Evolutionary conservation across 164 flowering plant genomes (phyloP).

Genomic region (Nymphaea thermarum): DNA sequence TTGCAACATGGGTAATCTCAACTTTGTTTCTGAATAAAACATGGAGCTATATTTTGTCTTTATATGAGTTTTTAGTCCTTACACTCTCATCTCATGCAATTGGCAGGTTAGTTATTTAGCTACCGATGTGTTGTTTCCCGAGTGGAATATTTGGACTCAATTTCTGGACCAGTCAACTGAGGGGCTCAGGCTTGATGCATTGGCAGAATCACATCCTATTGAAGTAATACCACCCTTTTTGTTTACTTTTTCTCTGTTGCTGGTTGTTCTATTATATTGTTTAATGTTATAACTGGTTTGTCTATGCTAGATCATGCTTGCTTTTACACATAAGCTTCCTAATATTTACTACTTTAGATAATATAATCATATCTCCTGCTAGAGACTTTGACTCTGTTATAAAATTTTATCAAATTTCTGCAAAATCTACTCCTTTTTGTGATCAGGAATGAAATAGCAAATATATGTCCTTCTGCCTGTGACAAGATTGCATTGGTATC

Average conservation of each 20-base stretch:
- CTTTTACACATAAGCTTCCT: too few species aligned
- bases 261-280: not conserved
- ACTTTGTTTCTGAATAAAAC: not conserved
- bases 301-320: too few species aligned
- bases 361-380: too few species aligned
- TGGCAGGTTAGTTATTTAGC: constrained; percentile 88
- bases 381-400: too few species aligned
- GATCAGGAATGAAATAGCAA: too few species aligned
- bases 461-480: too few species aligned
- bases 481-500: too few species aligned
- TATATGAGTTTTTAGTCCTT: not conserved
- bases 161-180: constrained; percentile 75
- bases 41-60: not conserved
- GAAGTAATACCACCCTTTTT: constrained; percentile 37
- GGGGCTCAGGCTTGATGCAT: constrained; percentile 87
- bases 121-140: constrained; percentile 80
- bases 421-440: too few species aligned
- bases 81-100: not conserved
- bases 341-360: too few species aligned
- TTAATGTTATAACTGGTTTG: not conserved
- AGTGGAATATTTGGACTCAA: constrained; percentile 98
- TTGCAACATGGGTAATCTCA: constrained; percentile 88
- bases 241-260: not conserved
- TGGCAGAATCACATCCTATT: constrained; percentile 91
- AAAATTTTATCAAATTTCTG: too few species aligned